Percentiles rank a stretch among this genome's conserved stretches.
Conservation (phyloP, 225 moss, liverwort and hornwort genomes). For the Bryum argenteum region DNA sequence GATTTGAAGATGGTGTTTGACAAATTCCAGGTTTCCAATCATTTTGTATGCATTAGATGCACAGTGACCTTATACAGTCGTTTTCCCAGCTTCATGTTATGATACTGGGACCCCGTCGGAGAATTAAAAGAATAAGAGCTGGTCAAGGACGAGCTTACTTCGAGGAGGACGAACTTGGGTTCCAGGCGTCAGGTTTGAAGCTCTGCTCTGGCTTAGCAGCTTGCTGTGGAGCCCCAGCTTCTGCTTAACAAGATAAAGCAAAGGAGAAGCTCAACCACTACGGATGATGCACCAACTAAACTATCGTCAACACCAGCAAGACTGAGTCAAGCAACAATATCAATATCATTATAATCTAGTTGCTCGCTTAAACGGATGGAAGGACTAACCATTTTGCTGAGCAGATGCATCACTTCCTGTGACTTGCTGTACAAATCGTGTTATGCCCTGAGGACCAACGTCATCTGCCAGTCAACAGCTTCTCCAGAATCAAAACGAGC, state of each 20-base stretch:
- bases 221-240: slow-evolving; percentile 26
- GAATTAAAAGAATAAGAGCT: not conserved
- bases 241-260: slow-evolving; percentile 23
- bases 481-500: not conserved
- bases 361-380: not conserved
- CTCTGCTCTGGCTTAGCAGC: slow-evolving; percentile 25
- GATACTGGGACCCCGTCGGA: not conserved
- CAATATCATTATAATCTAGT: slow-evolving; percentile 1
- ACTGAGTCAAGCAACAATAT: not conserved
- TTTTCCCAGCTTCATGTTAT: not conserved
- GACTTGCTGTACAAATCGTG: slow-evolving; percentile 55
- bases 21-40: no score
- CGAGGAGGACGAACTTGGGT: slow-evolving; percentile 29
- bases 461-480: slow-evolving; percentile 49
- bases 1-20: no score
- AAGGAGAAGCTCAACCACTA: slow-evolving; percentile 11
- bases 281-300: slow-evolving; percentile 9
- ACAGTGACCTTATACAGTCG: not conserved
- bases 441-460: slow-evolving; percentile 48
- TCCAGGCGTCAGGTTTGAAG: slow-evolving; percentile 45
- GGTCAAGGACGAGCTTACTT: slow-evolving; percentile 29
- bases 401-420: slow-evolving; percentile 32
- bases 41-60: no score
- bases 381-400: slow-evolving; percentile 28
- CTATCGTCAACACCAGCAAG: not conserved